phyloP scores from a whole-genome alignment of 371 early-diverging fungal genomes.

The Parasitella parasitica region DNA sequence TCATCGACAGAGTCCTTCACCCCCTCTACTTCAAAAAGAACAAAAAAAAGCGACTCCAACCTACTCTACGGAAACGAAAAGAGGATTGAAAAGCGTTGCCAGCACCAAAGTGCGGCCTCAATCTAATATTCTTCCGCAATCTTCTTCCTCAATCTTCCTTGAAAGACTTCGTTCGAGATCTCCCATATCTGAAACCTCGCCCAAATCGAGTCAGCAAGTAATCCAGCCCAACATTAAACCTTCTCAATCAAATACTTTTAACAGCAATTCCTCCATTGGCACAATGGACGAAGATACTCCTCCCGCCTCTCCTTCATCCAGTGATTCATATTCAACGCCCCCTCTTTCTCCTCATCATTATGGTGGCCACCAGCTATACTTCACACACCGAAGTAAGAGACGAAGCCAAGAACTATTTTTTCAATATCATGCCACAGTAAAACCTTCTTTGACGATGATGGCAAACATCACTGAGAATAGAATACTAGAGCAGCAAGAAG shows the following conservation, averaged over 20 bases:
- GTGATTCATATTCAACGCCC: neutral
- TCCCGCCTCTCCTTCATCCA: slow-evolving; percentile 6
- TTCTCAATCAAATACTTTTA: neutral
- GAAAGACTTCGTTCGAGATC: slow-evolving; percentile 5
- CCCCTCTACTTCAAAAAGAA: neutral
- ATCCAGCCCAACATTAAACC: neutral
- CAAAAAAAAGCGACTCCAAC: neutral
- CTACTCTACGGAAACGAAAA: neutral
- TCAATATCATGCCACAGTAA: neutral
- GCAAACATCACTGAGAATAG: neutral
- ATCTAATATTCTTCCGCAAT: slow-evolving; percentile 10
- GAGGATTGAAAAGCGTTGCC: no score
- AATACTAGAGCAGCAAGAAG: neutral
- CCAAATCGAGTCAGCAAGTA: neutral
- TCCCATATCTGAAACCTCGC: neutral
- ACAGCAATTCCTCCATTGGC: neutral
- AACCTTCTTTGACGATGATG: neutral
- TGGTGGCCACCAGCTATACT: neutral
- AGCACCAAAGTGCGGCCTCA: slow-evolving; percentile 3
- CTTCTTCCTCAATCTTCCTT: slow-evolving; percentile 14
- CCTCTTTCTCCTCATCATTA: neutral
- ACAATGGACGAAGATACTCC: neutral
- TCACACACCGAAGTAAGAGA: neutral
- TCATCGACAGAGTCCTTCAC: neutral
- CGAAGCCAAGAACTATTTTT: neutral